These are phyloP conservation scores for Zoysia pacifica DNA, from an alignment of 176 grass and related monocot species.

Conservation along the genomic window DNA sequence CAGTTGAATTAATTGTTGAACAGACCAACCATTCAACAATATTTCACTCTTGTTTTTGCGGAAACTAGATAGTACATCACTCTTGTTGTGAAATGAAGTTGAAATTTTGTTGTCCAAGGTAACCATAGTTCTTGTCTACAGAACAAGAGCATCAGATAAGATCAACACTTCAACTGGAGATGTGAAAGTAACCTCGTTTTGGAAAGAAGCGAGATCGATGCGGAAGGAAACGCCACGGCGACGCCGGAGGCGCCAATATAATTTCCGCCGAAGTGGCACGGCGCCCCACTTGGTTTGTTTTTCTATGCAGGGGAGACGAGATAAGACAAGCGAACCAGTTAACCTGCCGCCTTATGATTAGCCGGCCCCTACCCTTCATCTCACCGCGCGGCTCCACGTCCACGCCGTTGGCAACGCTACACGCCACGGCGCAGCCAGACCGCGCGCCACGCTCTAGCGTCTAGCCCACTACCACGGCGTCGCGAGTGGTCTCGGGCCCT, in stretches of 20 bases:
- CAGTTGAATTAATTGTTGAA: background rate
- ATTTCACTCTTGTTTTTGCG: too few relatives aligned
- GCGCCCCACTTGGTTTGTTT: constrained; percentile 34
- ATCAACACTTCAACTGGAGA: background rate
- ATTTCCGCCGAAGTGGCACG: background rate
- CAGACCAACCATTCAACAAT: background rate
- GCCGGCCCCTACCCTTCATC: constrained; percentile 38
- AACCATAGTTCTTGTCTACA: background rate
- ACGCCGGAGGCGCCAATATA: constrained; percentile 4
- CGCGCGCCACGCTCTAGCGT: background rate
- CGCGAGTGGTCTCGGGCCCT: too few relatives aligned
- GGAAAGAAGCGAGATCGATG: constrained; percentile 21
- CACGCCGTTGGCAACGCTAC: constrained; percentile 1
- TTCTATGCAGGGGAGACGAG: background rate
- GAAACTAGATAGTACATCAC: too few relatives aligned
- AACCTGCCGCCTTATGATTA: constrained; percentile 27
- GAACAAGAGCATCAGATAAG: background rate
- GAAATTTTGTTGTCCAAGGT: background rate
- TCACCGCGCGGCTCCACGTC: constrained; percentile 14
- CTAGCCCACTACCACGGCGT: background rate
- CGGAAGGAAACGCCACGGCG: constrained; percentile 26
- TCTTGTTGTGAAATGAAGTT: background rate
- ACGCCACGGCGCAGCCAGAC: background rate
- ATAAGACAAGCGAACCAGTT: constrained; percentile 38
- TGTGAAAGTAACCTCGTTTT: background rate